Percentiles rank a stretch among this genome's conserved stretches.
Evolutionary conservation across 257 asterid species (phyloP).

Genomic region (Gynochthodes officinalis): DNA sequence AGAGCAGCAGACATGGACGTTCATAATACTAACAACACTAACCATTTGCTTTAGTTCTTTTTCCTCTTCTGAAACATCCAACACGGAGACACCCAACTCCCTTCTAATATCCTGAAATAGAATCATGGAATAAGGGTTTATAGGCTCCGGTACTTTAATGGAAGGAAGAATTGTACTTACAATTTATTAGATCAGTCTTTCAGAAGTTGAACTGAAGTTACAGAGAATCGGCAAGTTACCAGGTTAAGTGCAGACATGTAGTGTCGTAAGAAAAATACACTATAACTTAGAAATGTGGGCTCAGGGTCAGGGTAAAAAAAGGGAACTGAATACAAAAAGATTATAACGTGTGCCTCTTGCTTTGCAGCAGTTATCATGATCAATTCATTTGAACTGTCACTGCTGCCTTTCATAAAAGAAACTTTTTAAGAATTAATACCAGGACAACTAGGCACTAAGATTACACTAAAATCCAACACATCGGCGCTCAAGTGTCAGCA

Average conservation of each 20-base stretch:
- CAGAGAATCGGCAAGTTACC: not conserved
- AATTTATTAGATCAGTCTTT: not conserved
- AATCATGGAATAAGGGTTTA: not conserved
- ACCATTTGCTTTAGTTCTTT: constrained; percentile 90
- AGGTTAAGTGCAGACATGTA: not conserved
- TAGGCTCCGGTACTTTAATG: not conserved
- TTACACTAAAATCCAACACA: not conserved
- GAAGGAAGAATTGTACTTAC: not conserved
- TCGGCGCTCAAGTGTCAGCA: not conserved
- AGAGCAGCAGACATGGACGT: not conserved
- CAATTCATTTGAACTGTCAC: not conserved
- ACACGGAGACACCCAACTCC: constrained; percentile 70
- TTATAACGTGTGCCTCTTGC: not conserved
- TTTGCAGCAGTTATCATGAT: not conserved
- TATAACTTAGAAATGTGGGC: not conserved
- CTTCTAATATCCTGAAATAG: constrained; percentile 67
- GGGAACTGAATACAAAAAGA: not conserved
- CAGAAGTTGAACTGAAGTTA: not conserved
- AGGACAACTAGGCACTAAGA: not conserved
- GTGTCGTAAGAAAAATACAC: not conserved
- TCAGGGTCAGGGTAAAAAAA: not conserved
- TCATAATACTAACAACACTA: constrained; percentile 19
- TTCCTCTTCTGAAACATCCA: constrained; percentile 83
- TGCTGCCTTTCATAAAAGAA: not conserved
- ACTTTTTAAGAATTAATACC: not conserved